Evolutionary conservation across 306 rosid genomes (phyloP), one percentile per base, ranked within the genome.

Genomic region (Sicyos baderoa): DNA sequence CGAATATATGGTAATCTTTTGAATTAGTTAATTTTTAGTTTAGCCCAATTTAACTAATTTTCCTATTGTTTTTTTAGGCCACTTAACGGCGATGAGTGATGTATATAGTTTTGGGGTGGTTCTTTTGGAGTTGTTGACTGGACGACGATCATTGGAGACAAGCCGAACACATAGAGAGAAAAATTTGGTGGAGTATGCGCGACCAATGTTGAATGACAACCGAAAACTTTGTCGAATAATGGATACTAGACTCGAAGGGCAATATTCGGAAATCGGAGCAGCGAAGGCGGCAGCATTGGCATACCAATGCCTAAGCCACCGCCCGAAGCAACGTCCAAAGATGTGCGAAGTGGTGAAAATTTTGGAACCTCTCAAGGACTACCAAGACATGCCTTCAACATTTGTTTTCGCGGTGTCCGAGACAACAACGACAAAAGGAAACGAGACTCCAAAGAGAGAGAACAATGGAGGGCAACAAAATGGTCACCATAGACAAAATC

Each of bases 31-130:
- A 0, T 5, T 5, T 40, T 40, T 40, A 37, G 17, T 23, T 56
- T 11, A 4, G 17, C 6, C 35, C 1, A 7, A 55, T 0, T 22
- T 56, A 10, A 55, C 17, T 0, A 10, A 5, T 37, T 37, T 37
- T 37, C 7, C 9, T 37, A 7, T 37, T 37, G 44, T 37, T 37
- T 68, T n/a, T n/a, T 19, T 48, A 85, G 97, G 99, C 68, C 99
- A 93, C 76, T 82, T 93, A 81, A 93, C 99, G 12, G 85, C 99
- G 1, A 88, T 77, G 94, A 93, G 99, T 47, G 99, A 93, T 25
- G 97, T 90, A 62, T 93, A 93, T 23, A 93, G 99, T 15, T 93
- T 93, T 32, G 99, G 99, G 61, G 99, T 94, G 0, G 89, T 94
- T 0, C 79, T 94, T 0, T 67, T 94, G 47, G 99, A 94, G 82